Evolutionary conservation across 169 alveolate genomes (phyloP), one percentile per base, ranked within the genome.

Genomic region (Cryptosporidium sp.): DNA sequence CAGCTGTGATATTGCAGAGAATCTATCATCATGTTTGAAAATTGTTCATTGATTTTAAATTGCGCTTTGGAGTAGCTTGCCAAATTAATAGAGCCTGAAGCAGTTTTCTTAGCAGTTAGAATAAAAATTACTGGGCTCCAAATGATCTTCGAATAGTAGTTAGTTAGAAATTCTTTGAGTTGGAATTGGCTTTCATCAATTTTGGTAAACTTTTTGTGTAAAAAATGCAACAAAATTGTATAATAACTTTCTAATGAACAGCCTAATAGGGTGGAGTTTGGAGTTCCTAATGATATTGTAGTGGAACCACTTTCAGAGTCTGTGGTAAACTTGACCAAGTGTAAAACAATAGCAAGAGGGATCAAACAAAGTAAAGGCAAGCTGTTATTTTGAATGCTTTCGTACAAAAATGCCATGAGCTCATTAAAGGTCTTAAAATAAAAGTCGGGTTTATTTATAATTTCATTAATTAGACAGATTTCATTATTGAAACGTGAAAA

Each of bases 81-180:
- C 2, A 5, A 73, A 35, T 37, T 26, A 21, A 31, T 26, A 80
- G 73, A 59, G 14, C 67, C 35, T 10, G 69, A 29, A 21, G 62
- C 59, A 35, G 37, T 39, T n/a, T 73, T 55, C 4, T 29, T 12
- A 7, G 43, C 26, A 6, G 75, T 80, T 2, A 80, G 50, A 61
- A 61, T 39, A 39, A 80, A 43, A n/a, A 48, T 50, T 8, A 80
- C 1, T 26, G 89, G 89, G 29, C 33, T 35, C 89, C 89, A 80
- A 26, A 80, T 62, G 5, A 80, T 12, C 29, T 80, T 80, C 2
- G 80, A 62, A 50, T 80, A 80, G 45, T 61, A 80, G 14, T 80
- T 29, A 45, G 43, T 21, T 16, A 80, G 70, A 80, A 59, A 62
- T 26, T 80, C 62, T 43, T 45, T 59, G 21, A 59, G 51, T 18